These are phyloP conservation scores for Leishmania guyanensis DNA, from an alignment of 208 protist genomes.

Conservation along the genomic window DNA sequence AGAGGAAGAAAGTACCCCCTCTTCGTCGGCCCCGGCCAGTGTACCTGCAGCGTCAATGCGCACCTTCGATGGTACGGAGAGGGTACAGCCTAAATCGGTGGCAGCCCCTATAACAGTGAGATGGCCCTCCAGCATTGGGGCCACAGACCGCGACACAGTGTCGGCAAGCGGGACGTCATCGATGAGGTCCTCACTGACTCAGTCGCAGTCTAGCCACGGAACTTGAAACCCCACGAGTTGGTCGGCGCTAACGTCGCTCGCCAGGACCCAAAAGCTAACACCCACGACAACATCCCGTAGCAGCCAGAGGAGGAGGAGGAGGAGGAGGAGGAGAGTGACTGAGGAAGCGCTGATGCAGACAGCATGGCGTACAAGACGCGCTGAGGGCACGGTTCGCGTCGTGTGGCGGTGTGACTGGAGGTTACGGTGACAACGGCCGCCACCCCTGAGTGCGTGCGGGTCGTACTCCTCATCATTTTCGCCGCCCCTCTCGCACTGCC, in stretches of 20 bases:
- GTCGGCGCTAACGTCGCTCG: not conserved
- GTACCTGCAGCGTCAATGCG: not conserved
- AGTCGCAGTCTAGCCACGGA: slow-evolving; percentile 22
- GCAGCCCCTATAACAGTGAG: not conserved
- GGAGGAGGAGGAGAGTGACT: not conserved
- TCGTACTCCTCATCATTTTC: not conserved
- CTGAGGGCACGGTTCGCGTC: not conserved
- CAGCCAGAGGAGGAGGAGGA: not conserved
- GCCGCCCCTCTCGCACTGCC: too few species aligned
- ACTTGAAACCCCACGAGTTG: not conserved
- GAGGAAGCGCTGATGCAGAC: not conserved
- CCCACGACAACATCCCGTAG: not conserved
- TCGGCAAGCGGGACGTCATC: not conserved
- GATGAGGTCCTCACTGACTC: not conserved
- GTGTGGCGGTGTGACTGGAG: not conserved
- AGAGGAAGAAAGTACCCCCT: not conserved
- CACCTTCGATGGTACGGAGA: not conserved
- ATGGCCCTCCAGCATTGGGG: not conserved
- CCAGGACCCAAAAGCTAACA: not conserved
- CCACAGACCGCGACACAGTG: not conserved
- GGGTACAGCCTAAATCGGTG: not conserved
- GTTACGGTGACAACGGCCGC: not conserved
- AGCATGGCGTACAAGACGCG: not conserved
- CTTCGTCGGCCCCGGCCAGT: not conserved
- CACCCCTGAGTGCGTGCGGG: not conserved